Evolutionary conservation across 2,329 filamentous ascomycete species (phyloP), one percentile per base, ranked within the genome.

Genomic region (Arthrobotrys sinensis): DNA sequence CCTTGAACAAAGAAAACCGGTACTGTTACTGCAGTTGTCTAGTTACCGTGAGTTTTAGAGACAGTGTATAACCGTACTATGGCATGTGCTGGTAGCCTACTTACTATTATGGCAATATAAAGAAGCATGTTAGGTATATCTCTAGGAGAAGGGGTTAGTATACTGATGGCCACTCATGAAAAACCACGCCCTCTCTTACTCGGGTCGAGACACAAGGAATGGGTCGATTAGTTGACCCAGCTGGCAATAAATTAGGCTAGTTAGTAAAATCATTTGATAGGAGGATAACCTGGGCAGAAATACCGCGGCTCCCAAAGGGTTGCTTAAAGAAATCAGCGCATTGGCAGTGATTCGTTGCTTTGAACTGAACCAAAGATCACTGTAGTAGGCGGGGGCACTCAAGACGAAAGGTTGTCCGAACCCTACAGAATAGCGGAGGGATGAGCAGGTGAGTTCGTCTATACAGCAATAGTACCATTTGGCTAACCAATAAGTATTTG

Each of bases 291-390:
- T 11, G 12, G 55, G n/a, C 16, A 28, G 14, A 16, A 66, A 19
- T 52, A 97, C 85, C 5, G 95, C 95, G 21, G 92, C 94, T 12
- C 95, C 95, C 64, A 98, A 88, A 0, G 95, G 95, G 84, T 97
- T 98, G 3, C 95, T 93, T 73, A 98, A 85, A 77, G 91, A 94
- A 21, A 91, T 91, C 40, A 97, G 82, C 0, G 95, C 96, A 0
- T 95, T 98, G 16, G 95, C 95, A 67, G 92, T 91, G 11, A 97
- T 92, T 68, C 96, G 90, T 6, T 94, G 95, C 10, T 87, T 86
- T 81, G 92, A 91, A 1, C 93, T 94, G 85, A 98, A 98, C 96
- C 96, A 98, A 76, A 97, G 86, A 83, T 97, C 94, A 68, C 93
- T 96, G 85, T 97, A 99, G 79, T 93, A 88, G 0, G 96, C 95